phyloP scores from a whole-genome alignment of 1,284 basidiomycete genomes.

The Leccinum proliferum region DNA sequence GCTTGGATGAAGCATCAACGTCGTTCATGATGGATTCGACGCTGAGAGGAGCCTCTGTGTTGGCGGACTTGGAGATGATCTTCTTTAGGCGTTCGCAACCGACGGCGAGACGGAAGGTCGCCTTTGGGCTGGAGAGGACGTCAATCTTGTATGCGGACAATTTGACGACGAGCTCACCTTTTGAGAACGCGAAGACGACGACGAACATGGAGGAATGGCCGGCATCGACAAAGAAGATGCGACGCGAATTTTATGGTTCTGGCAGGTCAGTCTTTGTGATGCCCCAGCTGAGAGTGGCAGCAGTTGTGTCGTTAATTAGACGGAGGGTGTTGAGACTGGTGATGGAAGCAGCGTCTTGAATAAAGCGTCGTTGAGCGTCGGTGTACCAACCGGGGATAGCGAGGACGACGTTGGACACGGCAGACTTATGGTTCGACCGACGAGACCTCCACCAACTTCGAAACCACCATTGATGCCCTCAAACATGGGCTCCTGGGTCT shows the following conservation, averaged over 20 bases:
- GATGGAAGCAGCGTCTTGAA: conserved; percentile 73
- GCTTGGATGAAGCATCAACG: conserved; percentile 80
- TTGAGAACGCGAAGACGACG: conserved; percentile 79
- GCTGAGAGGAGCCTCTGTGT: conserved; percentile 13
- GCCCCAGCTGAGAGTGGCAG: neutral
- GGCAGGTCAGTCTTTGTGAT: neutral
- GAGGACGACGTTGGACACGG: conserved; percentile 63
- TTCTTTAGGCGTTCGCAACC: conserved; percentile 86
- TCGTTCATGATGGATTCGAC: conserved; percentile 95
- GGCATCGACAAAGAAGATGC: conserved; percentile 90
- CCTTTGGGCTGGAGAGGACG: conserved; percentile 85
- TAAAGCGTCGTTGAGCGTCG: conserved; percentile 56
- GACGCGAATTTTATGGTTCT: conserved; percentile 30
- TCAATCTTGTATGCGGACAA: conserved; percentile 77
- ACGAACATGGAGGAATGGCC: conserved; percentile 88
- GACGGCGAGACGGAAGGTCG: conserved; percentile 80
- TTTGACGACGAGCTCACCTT: conserved; percentile 76
- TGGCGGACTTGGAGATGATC: conserved; percentile 5
- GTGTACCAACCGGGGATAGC: conserved; percentile 95
- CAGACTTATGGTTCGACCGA: conserved; percentile 62
- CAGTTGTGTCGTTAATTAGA: neutral
- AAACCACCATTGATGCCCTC: conserved; percentile 39
- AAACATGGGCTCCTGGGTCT: conserved; percentile 68
- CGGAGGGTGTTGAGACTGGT: neutral
- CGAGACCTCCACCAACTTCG: conserved; percentile 45